A percentile compares a stretch with the other conserved stretches of the same genome.
Evolutionary conservation across 2,329 filamentous ascomycete genomes (phyloP).

Genomic region (Aspergillus thermomutatus): DNA sequence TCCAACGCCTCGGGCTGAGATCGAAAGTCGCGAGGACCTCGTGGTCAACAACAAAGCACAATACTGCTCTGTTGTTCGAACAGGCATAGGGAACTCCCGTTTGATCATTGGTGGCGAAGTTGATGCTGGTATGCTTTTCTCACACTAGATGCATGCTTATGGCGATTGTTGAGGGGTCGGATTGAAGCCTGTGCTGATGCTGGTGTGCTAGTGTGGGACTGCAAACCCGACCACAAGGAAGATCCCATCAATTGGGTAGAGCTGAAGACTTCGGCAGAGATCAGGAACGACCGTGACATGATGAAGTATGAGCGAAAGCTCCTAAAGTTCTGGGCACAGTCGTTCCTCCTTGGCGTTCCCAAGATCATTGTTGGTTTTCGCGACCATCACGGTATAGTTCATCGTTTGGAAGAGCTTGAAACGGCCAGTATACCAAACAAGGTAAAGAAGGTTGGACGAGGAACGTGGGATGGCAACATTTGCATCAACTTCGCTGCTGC

Average conservation of each 20-base stretch:
- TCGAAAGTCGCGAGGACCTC: conserved; percentile 69
- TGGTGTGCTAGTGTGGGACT: conserved; percentile 67
- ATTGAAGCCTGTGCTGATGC: neutral
- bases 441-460: conserved; percentile 63
- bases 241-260: conserved; percentile 88
- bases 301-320: conserved; percentile 83
- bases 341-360: conserved; percentile 87
- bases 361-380: conserved; percentile 90
- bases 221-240: conserved; percentile 64
- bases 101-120: conserved; percentile 90
- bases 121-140: conserved; percentile 64
- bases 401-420: conserved; percentile 71
- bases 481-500: conserved; percentile 85
- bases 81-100: conserved; percentile 71
- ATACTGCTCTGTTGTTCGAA: conserved; percentile 91
- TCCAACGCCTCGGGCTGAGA: conserved; percentile 68
- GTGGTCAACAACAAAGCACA: conserved; percentile 86
- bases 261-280: conserved; percentile 81
- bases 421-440: conserved; percentile 74
- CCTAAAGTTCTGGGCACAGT: conserved; percentile 95
- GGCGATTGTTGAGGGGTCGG: neutral
- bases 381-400: conserved; percentile 67
- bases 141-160: neutral
- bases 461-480: conserved; percentile 84
- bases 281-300: conserved; percentile 64